Evolutionary conservation across 1,284 basidiomycete species (phyloP).

Genomic region (Sanghuangporus sanghuang): DNA sequence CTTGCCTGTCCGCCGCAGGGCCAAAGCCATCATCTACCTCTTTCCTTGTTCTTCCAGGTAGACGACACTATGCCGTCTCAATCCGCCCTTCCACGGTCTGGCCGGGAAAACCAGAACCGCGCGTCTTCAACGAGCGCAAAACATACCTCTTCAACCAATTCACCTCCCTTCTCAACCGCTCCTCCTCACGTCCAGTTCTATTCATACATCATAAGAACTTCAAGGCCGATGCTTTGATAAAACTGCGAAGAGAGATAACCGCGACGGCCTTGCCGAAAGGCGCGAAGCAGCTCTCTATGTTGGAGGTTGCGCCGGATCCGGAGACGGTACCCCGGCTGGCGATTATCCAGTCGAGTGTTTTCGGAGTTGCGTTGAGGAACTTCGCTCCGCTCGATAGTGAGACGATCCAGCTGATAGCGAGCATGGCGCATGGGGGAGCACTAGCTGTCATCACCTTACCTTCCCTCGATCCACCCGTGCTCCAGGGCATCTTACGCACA

Average conservation of each 20-base stretch:
- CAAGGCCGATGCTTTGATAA: conserved; percentile 53
- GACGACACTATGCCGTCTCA: conserved; percentile 43
- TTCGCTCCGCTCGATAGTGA: conserved; percentile 44
- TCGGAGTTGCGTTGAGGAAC: conserved; percentile 67
- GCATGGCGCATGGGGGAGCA: conserved; percentile 45
- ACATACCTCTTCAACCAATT: conserved; percentile 73
- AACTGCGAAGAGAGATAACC: conserved; percentile 59
- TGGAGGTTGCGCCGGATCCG: conserved; percentile 35
- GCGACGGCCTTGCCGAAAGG: conserved; percentile 41
- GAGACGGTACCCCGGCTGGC: conserved; percentile 36
- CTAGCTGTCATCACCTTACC: conserved; percentile 67
- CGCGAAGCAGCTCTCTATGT: conserved; percentile 28
- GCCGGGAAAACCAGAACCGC: conserved; percentile 44
- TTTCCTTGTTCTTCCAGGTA: background rate
- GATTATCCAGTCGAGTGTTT: conserved; percentile 63
- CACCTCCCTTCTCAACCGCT: conserved; percentile 50
- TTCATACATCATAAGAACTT: conserved; percentile 71
- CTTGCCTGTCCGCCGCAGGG: background rate
- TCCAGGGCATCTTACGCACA: conserved; percentile 60
- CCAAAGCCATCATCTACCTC: background rate
- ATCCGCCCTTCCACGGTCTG: conserved; percentile 48
- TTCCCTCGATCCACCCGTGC: conserved; percentile 62
- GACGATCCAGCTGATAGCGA: conserved; percentile 45
- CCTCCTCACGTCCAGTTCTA: conserved; percentile 45
- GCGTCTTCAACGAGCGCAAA: conserved; percentile 68